phyloP scores from a whole-genome alignment of 306 rosid species.

The Dryas octopetala region DNA sequence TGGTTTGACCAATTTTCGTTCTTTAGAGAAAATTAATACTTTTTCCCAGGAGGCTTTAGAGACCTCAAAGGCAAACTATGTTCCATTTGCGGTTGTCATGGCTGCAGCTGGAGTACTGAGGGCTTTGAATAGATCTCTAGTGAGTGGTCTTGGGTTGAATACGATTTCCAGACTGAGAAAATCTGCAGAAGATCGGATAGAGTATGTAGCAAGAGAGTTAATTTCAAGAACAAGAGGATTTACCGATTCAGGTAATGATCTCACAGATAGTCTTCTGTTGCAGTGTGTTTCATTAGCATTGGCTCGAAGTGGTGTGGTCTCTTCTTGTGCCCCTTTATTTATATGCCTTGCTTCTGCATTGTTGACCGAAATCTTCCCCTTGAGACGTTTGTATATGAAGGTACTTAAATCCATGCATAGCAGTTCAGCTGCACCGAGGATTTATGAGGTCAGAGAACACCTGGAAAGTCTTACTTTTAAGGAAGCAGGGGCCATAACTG shows the following conservation, averaged over 20 bases:
- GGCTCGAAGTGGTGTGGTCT: slow-evolving; percentile 58
- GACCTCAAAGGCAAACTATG: slow-evolving; percentile 42
- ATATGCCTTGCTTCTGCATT: slow-evolving; percentile 63
- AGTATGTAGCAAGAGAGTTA: slow-evolving; percentile 47
- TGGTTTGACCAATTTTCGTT: slow-evolving; percentile 43
- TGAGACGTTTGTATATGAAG: slow-evolving; percentile 47
- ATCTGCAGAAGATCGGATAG: slow-evolving; percentile 53
- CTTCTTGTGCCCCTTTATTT: slow-evolving; percentile 56
- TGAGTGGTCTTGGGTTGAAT: slow-evolving; percentile 40
- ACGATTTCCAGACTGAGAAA: slow-evolving; percentile 39
- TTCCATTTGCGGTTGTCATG: slow-evolving; percentile 66
- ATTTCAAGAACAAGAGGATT: slow-evolving; percentile 32
- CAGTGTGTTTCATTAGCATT: slow-evolving; percentile 68
- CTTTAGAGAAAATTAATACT: slow-evolving; percentile 41
- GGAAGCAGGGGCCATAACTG: slow-evolving; percentile 76
- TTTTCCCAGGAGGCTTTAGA: slow-evolving; percentile 43
- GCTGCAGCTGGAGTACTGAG: slow-evolving; percentile 76
- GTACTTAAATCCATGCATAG: slow-evolving; percentile 32
- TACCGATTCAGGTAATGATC: slow-evolving; percentile 23
- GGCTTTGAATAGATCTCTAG: slow-evolving; percentile 38
- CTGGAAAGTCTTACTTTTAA: slow-evolving; percentile 56
- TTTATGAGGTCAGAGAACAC: slow-evolving; percentile 58
- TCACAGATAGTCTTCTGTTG: slow-evolving; percentile 43
- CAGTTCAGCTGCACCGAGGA: slow-evolving; percentile 33
- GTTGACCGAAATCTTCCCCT: slow-evolving; percentile 71